Conservation (phyloP, 2,329 filamentous ascomycete genomes). For the Colletotrichum filicis region DNA sequence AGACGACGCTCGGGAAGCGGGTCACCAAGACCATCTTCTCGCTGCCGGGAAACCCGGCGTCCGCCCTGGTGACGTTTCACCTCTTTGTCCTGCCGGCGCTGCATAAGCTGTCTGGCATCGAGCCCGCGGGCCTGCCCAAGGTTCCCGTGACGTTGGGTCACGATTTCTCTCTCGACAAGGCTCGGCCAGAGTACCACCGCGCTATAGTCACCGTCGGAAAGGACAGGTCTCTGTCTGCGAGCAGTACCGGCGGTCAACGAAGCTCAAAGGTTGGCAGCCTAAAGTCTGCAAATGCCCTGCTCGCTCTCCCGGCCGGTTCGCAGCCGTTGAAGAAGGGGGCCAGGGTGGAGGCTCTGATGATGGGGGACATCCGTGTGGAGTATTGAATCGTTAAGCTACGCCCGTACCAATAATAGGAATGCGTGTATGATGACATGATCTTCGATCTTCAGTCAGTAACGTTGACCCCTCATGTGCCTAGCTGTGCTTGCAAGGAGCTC, state of each 20-base stretch:
- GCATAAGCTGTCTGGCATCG: slow-evolving; percentile 79
- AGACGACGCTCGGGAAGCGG: slow-evolving; percentile 67
- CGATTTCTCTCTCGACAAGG: slow-evolving; percentile 78
- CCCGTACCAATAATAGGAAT: not conserved
- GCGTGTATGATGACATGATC: not conserved
- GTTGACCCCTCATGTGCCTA: not conserved
- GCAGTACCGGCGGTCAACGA: slow-evolving; percentile 88
- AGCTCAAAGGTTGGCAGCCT: slow-evolving; percentile 92
- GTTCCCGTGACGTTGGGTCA: slow-evolving; percentile 79
- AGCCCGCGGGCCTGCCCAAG: slow-evolving; percentile 74
- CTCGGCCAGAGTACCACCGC: slow-evolving; percentile 90
- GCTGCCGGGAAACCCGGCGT: slow-evolving; percentile 93
- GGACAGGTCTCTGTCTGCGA: slow-evolving; percentile 78
- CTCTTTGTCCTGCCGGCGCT: slow-evolving; percentile 92
- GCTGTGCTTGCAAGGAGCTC: not conserved
- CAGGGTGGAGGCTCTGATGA: slow-evolving; percentile 81
- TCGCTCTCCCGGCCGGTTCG: slow-evolving; percentile 77
- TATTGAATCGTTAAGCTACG: not conserved
- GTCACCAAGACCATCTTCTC: slow-evolving; percentile 83
- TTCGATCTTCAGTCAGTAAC: not conserved
- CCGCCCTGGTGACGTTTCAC: slow-evolving; percentile 91
- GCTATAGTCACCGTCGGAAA: slow-evolving; percentile 73
- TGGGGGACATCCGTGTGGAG: slow-evolving; percentile 62
- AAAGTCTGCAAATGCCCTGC: slow-evolving; percentile 85
- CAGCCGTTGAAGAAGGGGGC: slow-evolving; percentile 75